Evolutionary conservation across 768 basidiomycete species (phyloP), one percentile per base, ranked within the genome.

Genomic region (Xerocomus potaroensis): DNA sequence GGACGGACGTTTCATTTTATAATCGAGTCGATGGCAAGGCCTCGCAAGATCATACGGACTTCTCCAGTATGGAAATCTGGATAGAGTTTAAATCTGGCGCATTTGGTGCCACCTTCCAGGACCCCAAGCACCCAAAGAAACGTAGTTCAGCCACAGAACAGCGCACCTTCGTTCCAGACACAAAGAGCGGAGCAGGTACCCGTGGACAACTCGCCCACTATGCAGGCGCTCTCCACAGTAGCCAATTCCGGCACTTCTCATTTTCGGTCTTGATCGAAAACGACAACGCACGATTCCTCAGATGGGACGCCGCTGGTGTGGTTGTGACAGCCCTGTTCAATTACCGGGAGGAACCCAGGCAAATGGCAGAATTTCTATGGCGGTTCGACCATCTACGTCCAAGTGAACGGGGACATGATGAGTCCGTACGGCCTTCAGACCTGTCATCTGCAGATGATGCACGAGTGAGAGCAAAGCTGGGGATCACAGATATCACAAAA

Each of bases 291-390:
- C 41, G 41, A 12, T 29, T 39, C n/a, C 23, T 39, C 9, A 23
- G 38, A 27, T 39, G 38, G 36, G 36, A 38, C 3, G 8, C n/a
- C 1, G 2, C 4, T 5, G 42, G 32, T 8, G 18, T 32, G 12
- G 24, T 19, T 27, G 42, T 43, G 8, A 43, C 32, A 4, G 42
- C 29, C 15, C 30, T 11, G 5, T 22, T 22, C 38, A 26, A 39
- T 22, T 39, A 22, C 5, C 40, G 40, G 2, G 19, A 12, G 8
- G 8, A 4, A 7, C 41, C 41, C 2, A 21, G 36, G 18, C 10
- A 21, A 3, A 32, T 42, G 31, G 30, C 41, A 19, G 41, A 42
- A 42, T 42, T 42, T n/a, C n/a, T 42, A 21, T 42, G 41, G 41
- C 29, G 31, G 14, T 32, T 42, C 22, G 14, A n/a, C 21, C 30